Percentiles rank a stretch among this genome's conserved stretches.
Evolutionary conservation across 73 alveolate genomes (phyloP).

Genomic region (Paramecium sexaurelia): DNA sequence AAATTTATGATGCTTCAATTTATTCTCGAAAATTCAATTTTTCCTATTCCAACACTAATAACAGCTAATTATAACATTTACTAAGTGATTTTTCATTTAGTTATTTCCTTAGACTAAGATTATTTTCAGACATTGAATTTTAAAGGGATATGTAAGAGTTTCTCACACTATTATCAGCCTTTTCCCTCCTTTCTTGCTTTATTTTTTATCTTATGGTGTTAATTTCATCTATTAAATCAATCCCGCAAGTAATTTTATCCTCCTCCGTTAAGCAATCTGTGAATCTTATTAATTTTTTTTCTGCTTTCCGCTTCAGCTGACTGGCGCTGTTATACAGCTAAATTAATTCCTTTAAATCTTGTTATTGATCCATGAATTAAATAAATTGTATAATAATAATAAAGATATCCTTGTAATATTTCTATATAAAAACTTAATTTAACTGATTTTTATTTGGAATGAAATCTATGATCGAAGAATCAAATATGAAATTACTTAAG

Average conservation of each 20-base stretch:
- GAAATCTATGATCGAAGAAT: neutral
- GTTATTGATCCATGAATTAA: conserved; percentile 36
- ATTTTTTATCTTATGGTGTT: neutral
- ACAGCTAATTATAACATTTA: neutral
- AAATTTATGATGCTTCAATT: neutral
- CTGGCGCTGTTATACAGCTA: conserved; percentile 3
- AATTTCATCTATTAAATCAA: neutral
- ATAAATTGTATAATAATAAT: neutral
- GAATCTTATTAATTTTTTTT: conserved; percentile 14
- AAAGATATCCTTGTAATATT: neutral
- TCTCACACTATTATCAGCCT: conserved; percentile 24
- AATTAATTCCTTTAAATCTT: conserved; percentile 12
- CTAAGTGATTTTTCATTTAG: neutral
- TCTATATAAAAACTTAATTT: neutral
- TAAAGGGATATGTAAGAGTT: neutral
- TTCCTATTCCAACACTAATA: conserved; percentile 7
- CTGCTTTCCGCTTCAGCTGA: conserved; percentile 36
- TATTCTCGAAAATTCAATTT: neutral
- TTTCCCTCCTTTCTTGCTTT: conserved; percentile 12
- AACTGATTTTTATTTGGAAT: neutral
- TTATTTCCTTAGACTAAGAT: neutral
- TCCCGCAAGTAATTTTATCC: conserved; percentile 12
- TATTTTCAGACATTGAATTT: neutral
- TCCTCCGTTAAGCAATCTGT: conserved; percentile 40
- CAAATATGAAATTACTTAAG: neutral